Percentiles rank a stretch among this genome's conserved stretches.
Evolutionary conservation across 2,329 filamentous ascomycete species (phyloP).

Genomic region (Ophiostoma quercus): DNA sequence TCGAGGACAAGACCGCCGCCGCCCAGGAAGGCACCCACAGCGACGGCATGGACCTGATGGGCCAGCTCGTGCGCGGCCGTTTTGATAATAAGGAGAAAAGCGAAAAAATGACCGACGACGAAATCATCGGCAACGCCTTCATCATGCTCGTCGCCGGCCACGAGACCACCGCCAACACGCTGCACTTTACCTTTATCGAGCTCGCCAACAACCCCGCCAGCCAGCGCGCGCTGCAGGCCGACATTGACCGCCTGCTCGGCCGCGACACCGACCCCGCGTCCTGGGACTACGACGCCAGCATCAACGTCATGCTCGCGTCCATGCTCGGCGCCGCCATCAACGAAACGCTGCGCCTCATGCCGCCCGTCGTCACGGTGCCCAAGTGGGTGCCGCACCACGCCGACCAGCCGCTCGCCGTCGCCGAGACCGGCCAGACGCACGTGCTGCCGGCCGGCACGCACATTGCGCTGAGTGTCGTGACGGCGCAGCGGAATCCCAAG

Average conservation of each 20-base stretch:
- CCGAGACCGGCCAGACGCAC: slow-evolving; percentile 52
- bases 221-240: slow-evolving; percentile 62
- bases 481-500: slow-evolving; percentile 61
- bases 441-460: slow-evolving; percentile 52
- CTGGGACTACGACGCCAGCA: slow-evolving; percentile 66
- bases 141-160: slow-evolving; percentile 68
- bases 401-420: slow-evolving; percentile 55
- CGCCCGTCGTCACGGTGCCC: slow-evolving; percentile 66
- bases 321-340: slow-evolving; percentile 72
- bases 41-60: slow-evolving; percentile 48
- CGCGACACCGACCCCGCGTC: slow-evolving; percentile 47
- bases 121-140: slow-evolving; percentile 69
- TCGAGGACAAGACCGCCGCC: slow-evolving; percentile 54
- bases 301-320: slow-evolving; percentile 61
- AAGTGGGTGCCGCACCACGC: slow-evolving; percentile 51
- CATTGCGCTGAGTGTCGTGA: slow-evolving; percentile 53
- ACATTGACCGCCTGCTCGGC: slow-evolving; percentile 62
- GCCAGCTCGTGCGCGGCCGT: slow-evolving; percentile 44
- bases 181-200: slow-evolving; percentile 65
- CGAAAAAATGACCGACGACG: slow-evolving; percentile 48
- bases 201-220: slow-evolving; percentile 60
- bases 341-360: slow-evolving; percentile 68
- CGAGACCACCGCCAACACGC: slow-evolving; percentile 70
- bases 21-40: slow-evolving; percentile 29
- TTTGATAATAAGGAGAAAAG: slow-evolving; percentile 32